These are phyloP conservation scores for Botrytis byssoidea DNA, from an alignment of 2,329 filamentous ascomycete genomes.

Conservation along the genomic window DNA sequence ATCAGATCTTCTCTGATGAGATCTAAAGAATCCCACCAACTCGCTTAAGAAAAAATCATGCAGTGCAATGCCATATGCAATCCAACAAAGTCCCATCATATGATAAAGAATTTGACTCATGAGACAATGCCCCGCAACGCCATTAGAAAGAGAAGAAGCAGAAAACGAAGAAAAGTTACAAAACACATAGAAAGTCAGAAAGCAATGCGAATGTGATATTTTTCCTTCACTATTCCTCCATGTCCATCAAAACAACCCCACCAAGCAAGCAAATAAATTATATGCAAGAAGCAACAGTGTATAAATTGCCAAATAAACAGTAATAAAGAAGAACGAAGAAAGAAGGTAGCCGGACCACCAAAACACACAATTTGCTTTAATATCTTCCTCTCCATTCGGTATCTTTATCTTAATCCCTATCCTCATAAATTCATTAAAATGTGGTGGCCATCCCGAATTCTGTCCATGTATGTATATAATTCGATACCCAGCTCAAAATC, in stretches of 20 bases:
- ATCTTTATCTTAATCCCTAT: conserved; percentile 17
- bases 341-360: conserved; percentile 2
- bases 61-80: conserved; percentile 2
- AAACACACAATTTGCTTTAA: conserved; percentile 11
- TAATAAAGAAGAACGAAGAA: not conserved
- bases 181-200: not conserved
- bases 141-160: not conserved
- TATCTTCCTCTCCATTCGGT: conserved; percentile 12
- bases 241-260: conserved; percentile 2
- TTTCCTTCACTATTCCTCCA: not conserved
- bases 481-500: conserved; percentile 4
- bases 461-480: conserved; percentile 12
- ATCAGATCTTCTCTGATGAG: conserved; percentile 2
- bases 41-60: not conserved
- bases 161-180: not conserved
- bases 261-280: conserved; percentile 10
- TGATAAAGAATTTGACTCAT: conserved; percentile 13
- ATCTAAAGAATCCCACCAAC: not conserved
- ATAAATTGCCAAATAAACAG: conserved; percentile 8
- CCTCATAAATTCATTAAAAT: conserved; percentile 20
- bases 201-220: conserved; percentile 4
- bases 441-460: conserved; percentile 5
- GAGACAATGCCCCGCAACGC: not conserved
- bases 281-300: conserved; percentile 16
- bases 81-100: conserved; percentile 13